Conservation (phyloP, 2,329 filamentous ascomycete genomes). For the Nannizzia gypsea region DNA sequence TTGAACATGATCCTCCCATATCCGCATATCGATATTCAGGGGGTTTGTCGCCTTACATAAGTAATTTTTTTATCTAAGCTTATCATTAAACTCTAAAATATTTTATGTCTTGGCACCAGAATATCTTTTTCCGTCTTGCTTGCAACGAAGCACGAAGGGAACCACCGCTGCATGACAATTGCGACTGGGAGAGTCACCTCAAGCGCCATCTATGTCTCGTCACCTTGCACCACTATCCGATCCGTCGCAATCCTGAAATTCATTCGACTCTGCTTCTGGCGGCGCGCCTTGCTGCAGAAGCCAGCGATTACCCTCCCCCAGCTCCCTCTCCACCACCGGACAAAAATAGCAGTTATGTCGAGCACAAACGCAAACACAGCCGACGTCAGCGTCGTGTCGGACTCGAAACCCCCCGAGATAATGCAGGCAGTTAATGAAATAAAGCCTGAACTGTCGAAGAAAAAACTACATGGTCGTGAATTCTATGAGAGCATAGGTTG, state of each 20-base stretch:
- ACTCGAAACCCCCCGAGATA: neutral
- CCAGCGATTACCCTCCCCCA: neutral
- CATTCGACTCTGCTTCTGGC: neutral
- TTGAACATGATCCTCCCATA: no score
- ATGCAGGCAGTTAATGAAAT: neutral
- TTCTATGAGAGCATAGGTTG: slow-evolving; percentile 94
- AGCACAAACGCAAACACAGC: no score
- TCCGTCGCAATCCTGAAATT: neutral
- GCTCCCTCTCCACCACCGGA: no score
- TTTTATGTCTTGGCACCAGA: neutral
- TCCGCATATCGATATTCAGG: neutral
- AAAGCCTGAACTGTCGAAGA: neutral
- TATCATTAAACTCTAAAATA: neutral
- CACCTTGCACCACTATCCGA: neutral
- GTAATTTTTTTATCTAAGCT: neutral
- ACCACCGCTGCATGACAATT: neutral
- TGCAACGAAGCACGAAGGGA: no score
- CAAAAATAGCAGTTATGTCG: neutral
- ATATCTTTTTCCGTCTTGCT: neutral
- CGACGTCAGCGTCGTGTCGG: neutral
- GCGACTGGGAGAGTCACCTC: no score
- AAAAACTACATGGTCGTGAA: slow-evolving; percentile 67
- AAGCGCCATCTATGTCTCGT: no score
- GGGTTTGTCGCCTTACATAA: neutral
- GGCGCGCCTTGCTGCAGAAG: neutral